These are phyloP conservation scores for Cyamopsis tetragonoloba DNA, from an alignment of 306 rosid species.

Conservation along the genomic window DNA sequence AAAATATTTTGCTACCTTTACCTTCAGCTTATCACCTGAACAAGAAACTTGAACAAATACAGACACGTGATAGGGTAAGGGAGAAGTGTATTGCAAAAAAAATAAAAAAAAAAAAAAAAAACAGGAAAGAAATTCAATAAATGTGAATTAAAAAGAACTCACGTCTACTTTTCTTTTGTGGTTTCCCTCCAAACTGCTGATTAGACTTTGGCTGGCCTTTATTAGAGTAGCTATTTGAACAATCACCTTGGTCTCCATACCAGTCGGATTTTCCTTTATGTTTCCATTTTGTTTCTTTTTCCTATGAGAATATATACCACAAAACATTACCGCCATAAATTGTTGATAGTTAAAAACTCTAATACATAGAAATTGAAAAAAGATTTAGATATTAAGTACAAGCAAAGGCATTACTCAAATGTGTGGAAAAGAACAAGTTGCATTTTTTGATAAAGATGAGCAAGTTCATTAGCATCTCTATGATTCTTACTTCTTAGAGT, in stretches of 20 bases:
- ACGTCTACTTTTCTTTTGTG: slow-evolving; percentile 59
- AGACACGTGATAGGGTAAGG: not conserved
- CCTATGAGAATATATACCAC: slow-evolving; percentile 29
- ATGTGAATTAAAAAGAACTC: slow-evolving; percentile 23
- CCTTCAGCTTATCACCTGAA: slow-evolving; percentile 1
- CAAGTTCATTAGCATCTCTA: slow-evolving; percentile 3
- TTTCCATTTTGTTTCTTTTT: slow-evolving; percentile 43
- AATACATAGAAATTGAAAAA: not conserved
- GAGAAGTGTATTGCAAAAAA: not conserved
- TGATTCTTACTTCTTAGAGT: not conserved
- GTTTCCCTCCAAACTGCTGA: slow-evolving; percentile 36
- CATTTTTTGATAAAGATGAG: not conserved
- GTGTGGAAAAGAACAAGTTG: not conserved
- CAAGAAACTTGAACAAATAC: not conserved
- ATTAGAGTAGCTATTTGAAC: slow-evolving; percentile 32
- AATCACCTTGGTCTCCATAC: slow-evolving; percentile 28
- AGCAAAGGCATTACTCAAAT: slow-evolving; percentile 9
- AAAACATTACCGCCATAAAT: slow-evolving; percentile 6
- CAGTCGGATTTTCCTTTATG: slow-evolving; percentile 21
- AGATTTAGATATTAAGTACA: not conserved
- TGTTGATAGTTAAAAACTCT: not conserved
- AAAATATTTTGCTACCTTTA: not conserved
- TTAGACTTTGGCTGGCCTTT: slow-evolving; percentile 50
- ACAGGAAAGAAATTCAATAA: not conserved
- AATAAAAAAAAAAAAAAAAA: not conserved